Percentiles rank a stretch among this genome's conserved stretches.
Evolutionary conservation across 257 asterid species (phyloP).

Genomic region (Rauvolfia tetraphylla): DNA sequence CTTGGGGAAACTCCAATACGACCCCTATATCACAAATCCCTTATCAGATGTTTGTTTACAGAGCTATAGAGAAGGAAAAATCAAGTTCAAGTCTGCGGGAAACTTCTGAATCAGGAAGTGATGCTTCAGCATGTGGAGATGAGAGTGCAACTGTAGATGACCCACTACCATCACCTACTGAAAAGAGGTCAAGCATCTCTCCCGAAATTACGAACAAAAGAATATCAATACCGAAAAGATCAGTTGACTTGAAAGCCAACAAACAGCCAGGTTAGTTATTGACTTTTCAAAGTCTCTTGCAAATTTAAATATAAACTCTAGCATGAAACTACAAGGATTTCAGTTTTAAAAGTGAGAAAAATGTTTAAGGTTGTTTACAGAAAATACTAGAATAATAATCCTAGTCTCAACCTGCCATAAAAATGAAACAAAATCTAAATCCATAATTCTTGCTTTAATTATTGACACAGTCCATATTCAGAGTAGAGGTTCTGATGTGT

Average conservation of each 20-base stretch:
- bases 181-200: constrained; percentile 35
- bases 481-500: background rate
- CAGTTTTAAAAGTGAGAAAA: no score
- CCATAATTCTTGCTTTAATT: background rate
- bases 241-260: constrained; percentile 34
- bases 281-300: constrained; percentile 2
- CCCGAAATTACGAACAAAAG: constrained; percentile 41
- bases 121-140: constrained; percentile 52
- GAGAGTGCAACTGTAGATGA: constrained; percentile 44
- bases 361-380: background rate
- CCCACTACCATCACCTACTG: constrained; percentile 42
- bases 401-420: background rate
- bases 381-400: background rate
- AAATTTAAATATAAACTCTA: background rate
- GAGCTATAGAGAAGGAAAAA: constrained; percentile 68
- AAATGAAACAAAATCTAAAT: background rate
- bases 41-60: constrained; percentile 67
- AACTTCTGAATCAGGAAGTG: constrained; percentile 76
- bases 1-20: constrained; percentile 15
- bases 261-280: constrained; percentile 54
- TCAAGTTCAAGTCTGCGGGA: constrained; percentile 34
- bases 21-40: constrained; percentile 52
- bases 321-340: constrained; percentile 1
- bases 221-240: constrained; percentile 38
- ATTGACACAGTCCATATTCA: background rate